A percentile compares a stretch with the other conserved stretches of the same genome.
phyloP scores from a whole-genome alignment of 495 filamentous ascomycete species.

The Talaromyces liani region DNA sequence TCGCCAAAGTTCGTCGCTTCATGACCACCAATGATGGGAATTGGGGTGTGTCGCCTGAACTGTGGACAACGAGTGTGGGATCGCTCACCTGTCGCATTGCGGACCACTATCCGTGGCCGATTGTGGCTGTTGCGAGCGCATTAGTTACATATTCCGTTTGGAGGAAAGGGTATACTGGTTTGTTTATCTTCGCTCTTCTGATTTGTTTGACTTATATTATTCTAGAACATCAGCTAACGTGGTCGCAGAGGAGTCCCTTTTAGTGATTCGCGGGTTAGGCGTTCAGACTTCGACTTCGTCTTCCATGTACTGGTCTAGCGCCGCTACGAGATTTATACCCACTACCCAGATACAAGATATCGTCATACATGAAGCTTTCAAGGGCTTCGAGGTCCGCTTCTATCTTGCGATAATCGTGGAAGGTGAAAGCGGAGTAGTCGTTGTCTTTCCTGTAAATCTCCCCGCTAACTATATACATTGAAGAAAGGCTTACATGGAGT shows the following conservation, averaged over 20 bases:
- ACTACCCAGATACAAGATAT: conserved; percentile 87
- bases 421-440: conserved; percentile 79
- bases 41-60: conserved; percentile 12
- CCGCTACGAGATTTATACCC: conserved; percentile 84
- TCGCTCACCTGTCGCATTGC: conserved; percentile 25
- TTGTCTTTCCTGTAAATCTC: conserved; percentile 74
- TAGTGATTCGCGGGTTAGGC: conserved; percentile 82
- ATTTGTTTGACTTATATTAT: conserved; percentile 11
- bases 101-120: conserved; percentile 27
- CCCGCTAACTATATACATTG: neutral
- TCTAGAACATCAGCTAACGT: conserved; percentile 1
- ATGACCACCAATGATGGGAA: conserved; percentile 19
- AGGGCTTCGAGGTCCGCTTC: conserved; percentile 83
- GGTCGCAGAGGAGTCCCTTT: conserved; percentile 66
- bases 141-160: conserved; percentile 40
- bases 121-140: conserved; percentile 20
- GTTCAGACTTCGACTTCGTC: conserved; percentile 78
- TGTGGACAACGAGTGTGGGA: conserved; percentile 28
- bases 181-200: conserved; percentile 5
- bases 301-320: conserved; percentile 51
- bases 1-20: conserved; percentile 26
- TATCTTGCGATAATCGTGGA: conserved; percentile 88
- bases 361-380: conserved; percentile 91
- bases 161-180: conserved; percentile 43
- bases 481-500: conserved; percentile 9